Percentiles rank a stretch among this genome's conserved stretches.
These are phyloP conservation scores for Haematococcus lacustris DNA, from an alignment of 139 green algal genomes.

Conservation along the genomic window DNA sequence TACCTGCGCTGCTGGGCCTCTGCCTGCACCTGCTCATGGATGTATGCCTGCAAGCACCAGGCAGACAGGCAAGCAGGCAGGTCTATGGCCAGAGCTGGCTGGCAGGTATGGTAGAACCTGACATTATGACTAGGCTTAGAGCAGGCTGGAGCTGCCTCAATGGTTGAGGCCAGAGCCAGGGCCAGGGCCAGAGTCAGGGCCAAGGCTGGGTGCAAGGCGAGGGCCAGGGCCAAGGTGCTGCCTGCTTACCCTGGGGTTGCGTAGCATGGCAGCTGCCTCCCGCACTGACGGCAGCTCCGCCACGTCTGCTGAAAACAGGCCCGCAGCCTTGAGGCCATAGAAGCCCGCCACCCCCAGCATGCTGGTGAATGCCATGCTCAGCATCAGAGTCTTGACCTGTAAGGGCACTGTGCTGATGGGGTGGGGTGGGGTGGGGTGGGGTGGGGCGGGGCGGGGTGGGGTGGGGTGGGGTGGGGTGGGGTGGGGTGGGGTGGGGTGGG, in stretches of 20 bases:
- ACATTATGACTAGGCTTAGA: not conserved
- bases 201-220: no score
- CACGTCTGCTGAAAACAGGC: conserved; percentile 13
- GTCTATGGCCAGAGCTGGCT: not conserved
- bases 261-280: conserved; percentile 15
- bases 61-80: no score
- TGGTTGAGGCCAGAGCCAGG: no score
- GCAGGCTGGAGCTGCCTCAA: no score
- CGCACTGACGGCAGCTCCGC: conserved; percentile 23
- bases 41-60: not conserved
- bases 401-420: no score
- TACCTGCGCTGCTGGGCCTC: not conserved
- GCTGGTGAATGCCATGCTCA: conserved; percentile 18
- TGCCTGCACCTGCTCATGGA: not conserved
- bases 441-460: no score
- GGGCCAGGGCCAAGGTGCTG: no score
- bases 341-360: conserved; percentile 14
- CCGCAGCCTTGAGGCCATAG: conserved; percentile 13
- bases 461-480: no score
- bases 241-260: not conserved
- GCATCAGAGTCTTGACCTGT: conserved; percentile 18
- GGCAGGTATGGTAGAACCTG: not conserved
- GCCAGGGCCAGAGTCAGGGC: no score
- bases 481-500: no score
- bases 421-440: no score